Percentiles rank a stretch among this genome's conserved stretches.
These are phyloP conservation scores for Sporobolomyces phaffii DNA, from an alignment of 768 basidiomycete species.

Conservation along the genomic window DNA sequence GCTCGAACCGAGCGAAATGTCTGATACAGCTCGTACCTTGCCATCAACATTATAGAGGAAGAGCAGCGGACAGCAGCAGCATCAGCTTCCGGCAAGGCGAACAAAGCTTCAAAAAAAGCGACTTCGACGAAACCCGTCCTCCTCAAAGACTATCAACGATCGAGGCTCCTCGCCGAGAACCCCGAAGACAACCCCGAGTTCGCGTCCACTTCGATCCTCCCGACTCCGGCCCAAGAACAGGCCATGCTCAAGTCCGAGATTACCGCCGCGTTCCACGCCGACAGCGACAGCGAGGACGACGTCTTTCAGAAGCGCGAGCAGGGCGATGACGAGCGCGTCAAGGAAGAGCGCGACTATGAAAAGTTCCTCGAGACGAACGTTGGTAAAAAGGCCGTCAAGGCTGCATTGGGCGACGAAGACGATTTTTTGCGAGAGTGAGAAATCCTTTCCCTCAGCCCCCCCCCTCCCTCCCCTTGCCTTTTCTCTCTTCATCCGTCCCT, in stretches of 20 bases:
- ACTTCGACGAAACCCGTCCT: constrained; percentile 43
- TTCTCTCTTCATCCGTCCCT: no score
- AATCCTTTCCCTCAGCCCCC: no score
- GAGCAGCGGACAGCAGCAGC: constrained; percentile 21
- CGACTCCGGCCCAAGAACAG: constrained; percentile 76
- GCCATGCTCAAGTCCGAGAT: constrained; percentile 68
- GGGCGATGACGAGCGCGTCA: constrained; percentile 66
- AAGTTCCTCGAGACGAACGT: constrained; percentile 74
- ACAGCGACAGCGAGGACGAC: constrained; percentile 53
- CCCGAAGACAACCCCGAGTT: constrained; percentile 34
- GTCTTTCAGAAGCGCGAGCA: constrained; percentile 69
- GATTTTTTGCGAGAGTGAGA: constrained; percentile 34
- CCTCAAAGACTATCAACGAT: constrained; percentile 48
- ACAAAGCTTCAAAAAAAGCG: constrained; percentile 21
- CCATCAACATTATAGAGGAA: constrained; percentile 23
- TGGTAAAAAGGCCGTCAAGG: constrained; percentile 61
- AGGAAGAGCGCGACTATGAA: constrained; percentile 79
- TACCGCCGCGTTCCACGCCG: constrained; percentile 69
- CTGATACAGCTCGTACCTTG: not conserved
- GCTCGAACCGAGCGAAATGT: not conserved
- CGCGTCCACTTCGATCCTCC: constrained; percentile 49
- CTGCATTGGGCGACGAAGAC: constrained; percentile 59
- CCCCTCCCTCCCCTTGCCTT: no score
- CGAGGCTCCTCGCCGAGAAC: constrained; percentile 44
- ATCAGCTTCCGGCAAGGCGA: not conserved